Conservation (phyloP, 768 basidiomycete species). For the Trametes villosa region DNA sequence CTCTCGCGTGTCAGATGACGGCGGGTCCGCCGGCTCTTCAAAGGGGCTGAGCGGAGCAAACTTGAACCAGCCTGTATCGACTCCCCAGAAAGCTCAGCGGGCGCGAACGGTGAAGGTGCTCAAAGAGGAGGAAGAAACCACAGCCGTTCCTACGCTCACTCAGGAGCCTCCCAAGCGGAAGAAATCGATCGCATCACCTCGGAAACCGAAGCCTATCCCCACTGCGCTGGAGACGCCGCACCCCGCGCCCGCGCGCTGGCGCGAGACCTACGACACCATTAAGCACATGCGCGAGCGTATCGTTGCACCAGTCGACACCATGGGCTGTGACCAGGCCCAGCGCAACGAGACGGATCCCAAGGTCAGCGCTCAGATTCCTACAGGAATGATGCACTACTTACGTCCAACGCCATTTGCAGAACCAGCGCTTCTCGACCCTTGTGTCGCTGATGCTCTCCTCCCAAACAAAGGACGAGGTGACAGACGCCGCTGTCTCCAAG, state of each 20-base stretch:
- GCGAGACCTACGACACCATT: slow-evolving; percentile 67
- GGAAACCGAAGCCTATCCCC: slow-evolving; percentile 20
- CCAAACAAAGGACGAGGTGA: slow-evolving; percentile 93
- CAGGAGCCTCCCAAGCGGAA: background rate
- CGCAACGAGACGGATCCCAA: slow-evolving; percentile 64
- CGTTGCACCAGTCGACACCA: slow-evolving; percentile 88
- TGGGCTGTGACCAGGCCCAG: slow-evolving; percentile 84
- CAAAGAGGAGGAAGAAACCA: background rate
- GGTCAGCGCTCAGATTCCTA: slow-evolving; percentile 41
- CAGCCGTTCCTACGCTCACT: background rate
- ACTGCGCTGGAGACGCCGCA: slow-evolving; percentile 23
- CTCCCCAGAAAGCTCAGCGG: background rate
- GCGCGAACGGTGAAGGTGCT: background rate
- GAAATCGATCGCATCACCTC: slow-evolving; percentile 14
- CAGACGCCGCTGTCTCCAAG: slow-evolving; percentile 75
- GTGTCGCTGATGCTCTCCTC: slow-evolving; percentile 95
- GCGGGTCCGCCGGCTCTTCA: background rate
- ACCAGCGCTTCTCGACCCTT: slow-evolving; percentile 79
- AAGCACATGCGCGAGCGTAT: slow-evolving; percentile 74
- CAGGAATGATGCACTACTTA: background rate
- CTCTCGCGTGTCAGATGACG: background rate
- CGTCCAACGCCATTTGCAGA: slow-evolving; percentile 47
- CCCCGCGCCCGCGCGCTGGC: slow-evolving; percentile 27
- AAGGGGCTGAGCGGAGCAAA: background rate
- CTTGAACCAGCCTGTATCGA: background rate